Percentiles rank a stretch among this genome's conserved stretches.
Conservation (phyloP, 192 early-diverging fungal species). For the Linnemannia zychae region DNA sequence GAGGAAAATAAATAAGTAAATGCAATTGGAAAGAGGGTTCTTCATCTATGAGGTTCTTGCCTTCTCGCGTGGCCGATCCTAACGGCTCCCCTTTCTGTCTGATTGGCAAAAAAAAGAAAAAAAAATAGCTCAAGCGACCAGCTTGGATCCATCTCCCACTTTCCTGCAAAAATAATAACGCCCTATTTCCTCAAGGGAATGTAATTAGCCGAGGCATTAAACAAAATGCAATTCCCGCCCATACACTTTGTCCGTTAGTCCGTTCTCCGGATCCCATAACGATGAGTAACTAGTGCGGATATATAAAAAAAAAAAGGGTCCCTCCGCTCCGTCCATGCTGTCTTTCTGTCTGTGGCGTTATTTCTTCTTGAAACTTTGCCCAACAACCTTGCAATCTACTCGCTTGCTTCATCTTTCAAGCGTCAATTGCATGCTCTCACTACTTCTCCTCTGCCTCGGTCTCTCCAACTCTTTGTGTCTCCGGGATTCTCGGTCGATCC, state of each 20-base stretch:
- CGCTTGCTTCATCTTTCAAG: neutral
- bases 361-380: neutral
- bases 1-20: neutral
- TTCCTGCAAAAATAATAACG: neutral
- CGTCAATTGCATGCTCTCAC: neutral
- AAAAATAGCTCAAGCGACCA: neutral
- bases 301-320: neutral
- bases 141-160: neutral
- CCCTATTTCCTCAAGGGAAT: neutral
- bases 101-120: neutral
- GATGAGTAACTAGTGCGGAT: neutral
- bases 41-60: neutral
- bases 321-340: too few relatives aligned
- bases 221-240: neutral
- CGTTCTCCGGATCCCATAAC: neutral
- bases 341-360: slow-evolving; percentile 5
- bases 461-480: neutral
- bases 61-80: slow-evolving; percentile 9
- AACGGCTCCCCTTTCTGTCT: too few relatives aligned
- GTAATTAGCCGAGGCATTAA: slow-evolving; percentile 1
- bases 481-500: neutral
- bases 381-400: neutral
- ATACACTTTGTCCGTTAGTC: neutral
- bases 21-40: neutral
- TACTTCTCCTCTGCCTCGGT: neutral